Conservation (phyloP, 495 filamentous ascomycete species). For the Sordaria brevicollis region DNA sequence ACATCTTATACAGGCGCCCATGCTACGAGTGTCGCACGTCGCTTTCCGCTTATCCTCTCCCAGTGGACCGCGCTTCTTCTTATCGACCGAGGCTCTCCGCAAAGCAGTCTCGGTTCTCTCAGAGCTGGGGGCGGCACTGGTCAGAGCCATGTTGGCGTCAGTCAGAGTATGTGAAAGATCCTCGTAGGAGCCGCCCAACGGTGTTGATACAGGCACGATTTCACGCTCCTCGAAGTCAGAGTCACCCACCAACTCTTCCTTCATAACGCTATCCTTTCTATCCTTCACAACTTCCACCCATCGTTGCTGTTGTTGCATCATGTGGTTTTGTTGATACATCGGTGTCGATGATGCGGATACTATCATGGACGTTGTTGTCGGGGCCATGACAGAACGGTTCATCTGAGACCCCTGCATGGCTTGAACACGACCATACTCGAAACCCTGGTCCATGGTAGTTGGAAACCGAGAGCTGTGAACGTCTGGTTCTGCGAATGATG, state of each 20-base stretch:
- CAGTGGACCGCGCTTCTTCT: constrained; percentile 8
- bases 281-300: not conserved
- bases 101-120: not conserved
- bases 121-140: not conserved
- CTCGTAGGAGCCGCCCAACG: not conserved
- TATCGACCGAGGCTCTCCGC: not conserved
- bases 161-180: not conserved
- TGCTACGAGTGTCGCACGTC: constrained; percentile 24
- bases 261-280: not conserved
- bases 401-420: not conserved
- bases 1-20: constrained; percentile 35
- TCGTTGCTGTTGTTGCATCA: not conserved
- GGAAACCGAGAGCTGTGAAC: not conserved
- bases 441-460: not conserved
- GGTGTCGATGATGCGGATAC: not conserved
- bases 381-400: not conserved
- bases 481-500: not conserved
- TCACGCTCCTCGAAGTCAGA: not conserved
- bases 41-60: constrained; percentile 13
- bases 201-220: not conserved
- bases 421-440: not conserved
- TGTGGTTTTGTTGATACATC: not conserved
- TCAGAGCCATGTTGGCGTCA: not conserved
- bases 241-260: not conserved
- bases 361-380: not conserved